These are phyloP conservation scores for Umbelopsis ramanniana DNA, from an alignment of 192 early-diverging fungal genomes.

Conservation along the genomic window DNA sequence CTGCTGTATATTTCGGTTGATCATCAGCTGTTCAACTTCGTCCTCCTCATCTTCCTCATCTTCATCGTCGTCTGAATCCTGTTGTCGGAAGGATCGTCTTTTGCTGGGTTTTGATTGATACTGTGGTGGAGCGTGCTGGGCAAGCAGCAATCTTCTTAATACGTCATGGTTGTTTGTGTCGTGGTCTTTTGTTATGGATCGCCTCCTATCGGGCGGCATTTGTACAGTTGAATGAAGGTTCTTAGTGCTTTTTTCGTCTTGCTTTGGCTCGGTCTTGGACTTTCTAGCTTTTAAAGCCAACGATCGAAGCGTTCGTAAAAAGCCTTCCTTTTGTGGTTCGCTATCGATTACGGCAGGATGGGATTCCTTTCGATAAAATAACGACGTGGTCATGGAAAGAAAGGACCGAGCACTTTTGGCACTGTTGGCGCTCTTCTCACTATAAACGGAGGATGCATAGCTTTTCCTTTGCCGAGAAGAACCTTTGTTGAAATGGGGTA, in stretches of 20 bases:
- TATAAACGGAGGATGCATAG: constrained; percentile 36
- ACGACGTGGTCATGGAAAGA: constrained; percentile 24
- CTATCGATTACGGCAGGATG: constrained; percentile 5
- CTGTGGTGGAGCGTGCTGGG: neutral
- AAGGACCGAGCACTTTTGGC: constrained; percentile 36
- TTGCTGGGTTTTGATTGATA: neutral
- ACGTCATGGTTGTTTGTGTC: constrained; percentile 18
- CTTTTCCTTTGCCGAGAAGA: constrained; percentile 22
- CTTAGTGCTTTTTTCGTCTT: constrained; percentile 7
- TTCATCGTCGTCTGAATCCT: constrained; percentile 8
- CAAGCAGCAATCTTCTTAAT: neutral
- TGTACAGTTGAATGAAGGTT: constrained; percentile 7
- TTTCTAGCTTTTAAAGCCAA: constrained; percentile 16
- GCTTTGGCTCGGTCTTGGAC: constrained; percentile 1
- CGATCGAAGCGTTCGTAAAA: constrained; percentile 2
- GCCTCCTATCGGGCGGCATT: constrained; percentile 2
- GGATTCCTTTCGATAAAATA: constrained; percentile 3
- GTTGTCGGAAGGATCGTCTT: neutral
- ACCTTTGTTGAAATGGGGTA: constrained; percentile 18
- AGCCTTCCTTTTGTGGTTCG: neutral
- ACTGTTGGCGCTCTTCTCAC: constrained; percentile 40
- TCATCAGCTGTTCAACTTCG: constrained; percentile 4
- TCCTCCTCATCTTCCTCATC: constrained; percentile 11
- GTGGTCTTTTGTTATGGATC: constrained; percentile 22
- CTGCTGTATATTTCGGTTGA: constrained; percentile 14